These are phyloP conservation scores for Thermomucor indicae-seudaticae DNA, from an alignment of 371 early-diverging fungal species.

Conservation along the genomic window DNA sequence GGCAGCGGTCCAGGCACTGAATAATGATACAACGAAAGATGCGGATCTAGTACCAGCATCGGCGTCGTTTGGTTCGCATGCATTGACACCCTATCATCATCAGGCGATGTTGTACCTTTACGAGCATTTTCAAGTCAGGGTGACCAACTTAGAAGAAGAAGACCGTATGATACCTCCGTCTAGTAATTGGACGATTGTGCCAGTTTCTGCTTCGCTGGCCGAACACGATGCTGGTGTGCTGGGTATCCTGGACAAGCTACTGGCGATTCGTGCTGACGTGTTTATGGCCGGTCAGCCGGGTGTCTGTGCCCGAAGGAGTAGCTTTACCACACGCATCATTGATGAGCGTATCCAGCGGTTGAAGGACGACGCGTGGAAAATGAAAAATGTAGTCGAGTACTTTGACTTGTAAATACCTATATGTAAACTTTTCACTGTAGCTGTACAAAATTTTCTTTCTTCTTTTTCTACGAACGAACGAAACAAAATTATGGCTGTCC, in stretches of 20 bases:
- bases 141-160: slow-evolving; percentile 16
- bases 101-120: slow-evolving; percentile 25
- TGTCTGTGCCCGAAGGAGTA: slow-evolving; percentile 23
- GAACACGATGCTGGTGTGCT: slow-evolving; percentile 16
- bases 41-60: slow-evolving; percentile 12
- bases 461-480: neutral
- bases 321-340: slow-evolving; percentile 28
- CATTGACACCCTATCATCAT: slow-evolving; percentile 21
- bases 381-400: slow-evolving; percentile 19
- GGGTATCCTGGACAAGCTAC: slow-evolving; percentile 32
- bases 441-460: neutral
- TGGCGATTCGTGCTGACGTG: slow-evolving; percentile 24
- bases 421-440: neutral
- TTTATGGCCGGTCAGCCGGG: slow-evolving; percentile 30
- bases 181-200: slow-evolving; percentile 27
- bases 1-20: neutral
- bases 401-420: slow-evolving; percentile 4
- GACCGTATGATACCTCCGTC: slow-evolving; percentile 7
- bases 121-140: slow-evolving; percentile 13
- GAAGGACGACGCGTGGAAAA: slow-evolving; percentile 1
- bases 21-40: neutral
- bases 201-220: slow-evolving; percentile 7
- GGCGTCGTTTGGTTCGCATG: slow-evolving; percentile 13
- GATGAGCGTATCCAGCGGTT: slow-evolving; percentile 17
- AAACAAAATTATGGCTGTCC: slow-evolving; percentile 3